Evolutionary conservation across 768 basidiomycete species (phyloP).

Genomic region (Asterophora lycoperdoides): DNA sequence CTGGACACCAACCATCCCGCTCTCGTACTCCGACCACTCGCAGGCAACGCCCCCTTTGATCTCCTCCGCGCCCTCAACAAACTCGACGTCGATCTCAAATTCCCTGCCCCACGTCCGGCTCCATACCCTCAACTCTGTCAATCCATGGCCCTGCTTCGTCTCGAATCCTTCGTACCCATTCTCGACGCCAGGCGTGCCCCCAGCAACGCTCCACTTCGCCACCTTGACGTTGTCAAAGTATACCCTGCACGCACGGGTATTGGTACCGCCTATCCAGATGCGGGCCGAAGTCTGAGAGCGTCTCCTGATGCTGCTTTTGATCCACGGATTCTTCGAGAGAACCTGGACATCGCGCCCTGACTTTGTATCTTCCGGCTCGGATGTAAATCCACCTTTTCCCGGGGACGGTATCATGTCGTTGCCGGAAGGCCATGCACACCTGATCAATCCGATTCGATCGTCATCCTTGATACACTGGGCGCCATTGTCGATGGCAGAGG

Average conservation of each 20-base stretch:
- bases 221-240: constrained; percentile 39
- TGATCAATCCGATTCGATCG: constrained; percentile 17
- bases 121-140: constrained; percentile 42
- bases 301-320: constrained; percentile 14
- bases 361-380: not conserved
- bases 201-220: constrained; percentile 7
- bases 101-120: constrained; percentile 46
- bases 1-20: constrained; percentile 35
- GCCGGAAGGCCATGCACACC: constrained; percentile 27
- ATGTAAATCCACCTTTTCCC: constrained; percentile 6
- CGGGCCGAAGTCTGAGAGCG: constrained; percentile 23
- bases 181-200: constrained; percentile 3
- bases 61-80: constrained; percentile 36
- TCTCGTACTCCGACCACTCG: constrained; percentile 52
- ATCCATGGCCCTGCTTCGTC: constrained; percentile 23
- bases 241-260: constrained; percentile 57
- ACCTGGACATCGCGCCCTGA: not conserved
- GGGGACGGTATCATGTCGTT: constrained; percentile 19
- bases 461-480: constrained; percentile 15
- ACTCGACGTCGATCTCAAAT: constrained; percentile 44
- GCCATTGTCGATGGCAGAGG: constrained; percentile 18
- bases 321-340: constrained; percentile 15
- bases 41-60: constrained; percentile 43
- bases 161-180: constrained; percentile 8
- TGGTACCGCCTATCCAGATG: constrained; percentile 43